Percentiles rank a stretch among this genome's conserved stretches.
phyloP scores from a whole-genome alignment of 148 eudicot genomes.

The Vaccinium darrowii region DNA sequence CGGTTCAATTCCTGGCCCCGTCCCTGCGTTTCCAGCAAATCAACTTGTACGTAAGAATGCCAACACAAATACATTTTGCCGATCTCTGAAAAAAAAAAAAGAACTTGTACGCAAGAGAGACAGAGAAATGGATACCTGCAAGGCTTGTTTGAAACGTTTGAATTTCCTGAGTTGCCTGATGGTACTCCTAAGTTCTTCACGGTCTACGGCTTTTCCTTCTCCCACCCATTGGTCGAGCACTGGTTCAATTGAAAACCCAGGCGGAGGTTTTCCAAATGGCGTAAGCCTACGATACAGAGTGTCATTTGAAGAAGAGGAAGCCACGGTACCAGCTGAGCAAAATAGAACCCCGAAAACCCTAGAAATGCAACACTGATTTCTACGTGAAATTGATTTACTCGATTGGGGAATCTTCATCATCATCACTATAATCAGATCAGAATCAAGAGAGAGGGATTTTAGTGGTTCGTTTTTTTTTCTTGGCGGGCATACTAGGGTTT shows the following conservation, averaged over 20 bases:
- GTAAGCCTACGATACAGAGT: constrained; percentile 33
- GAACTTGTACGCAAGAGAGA: background rate
- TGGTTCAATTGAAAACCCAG: constrained; percentile 22
- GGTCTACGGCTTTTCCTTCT: constrained; percentile 27
- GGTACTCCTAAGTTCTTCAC: constrained; percentile 10
- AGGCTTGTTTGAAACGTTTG: constrained; percentile 36
- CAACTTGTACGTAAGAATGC: background rate
- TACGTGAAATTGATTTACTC: background rate
- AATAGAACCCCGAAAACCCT: constrained; percentile 1
- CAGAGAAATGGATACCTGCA: constrained; percentile 29
- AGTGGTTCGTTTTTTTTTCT: background rate
- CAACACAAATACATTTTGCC: no score
- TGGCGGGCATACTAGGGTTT: no score
- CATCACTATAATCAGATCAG: background rate
- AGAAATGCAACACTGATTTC: background rate
- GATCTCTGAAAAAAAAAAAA: no score
- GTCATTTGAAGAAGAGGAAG: constrained; percentile 15
- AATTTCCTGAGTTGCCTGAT: constrained; percentile 30
- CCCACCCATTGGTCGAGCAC: constrained; percentile 40
- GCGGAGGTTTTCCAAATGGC: constrained; percentile 25
- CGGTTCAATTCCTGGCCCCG: no score
- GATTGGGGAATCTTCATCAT: background rate
- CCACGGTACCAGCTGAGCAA: background rate
- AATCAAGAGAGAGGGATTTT: background rate
- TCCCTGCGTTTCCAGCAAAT: background rate